Conservation (phyloP, 257 asterid species). For the Jasminum sambac region DNA sequence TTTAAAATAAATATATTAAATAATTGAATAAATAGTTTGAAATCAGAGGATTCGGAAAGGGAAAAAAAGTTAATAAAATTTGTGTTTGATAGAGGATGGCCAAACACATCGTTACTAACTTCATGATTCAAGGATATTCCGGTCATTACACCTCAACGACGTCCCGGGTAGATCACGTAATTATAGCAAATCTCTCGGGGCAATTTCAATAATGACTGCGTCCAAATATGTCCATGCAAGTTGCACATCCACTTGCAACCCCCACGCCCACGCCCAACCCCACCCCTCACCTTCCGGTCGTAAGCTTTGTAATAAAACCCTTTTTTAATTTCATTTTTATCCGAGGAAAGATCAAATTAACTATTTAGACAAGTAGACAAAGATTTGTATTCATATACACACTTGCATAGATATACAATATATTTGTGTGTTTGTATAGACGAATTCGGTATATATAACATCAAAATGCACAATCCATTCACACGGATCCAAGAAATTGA, state of each 20-base stretch:
- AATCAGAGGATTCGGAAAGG: too few species aligned
- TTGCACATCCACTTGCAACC: slow-evolving; percentile 72
- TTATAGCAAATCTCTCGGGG: slow-evolving; percentile 23
- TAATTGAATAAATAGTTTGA: too few species aligned
- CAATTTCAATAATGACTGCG: slow-evolving; percentile 25
- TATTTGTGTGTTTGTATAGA: not conserved
- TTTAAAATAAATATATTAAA: too few species aligned
- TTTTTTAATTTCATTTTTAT: slow-evolving; percentile 12
- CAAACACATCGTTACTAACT: too few species aligned
- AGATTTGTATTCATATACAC: slow-evolving; percentile 1
- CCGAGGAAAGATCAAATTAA: slow-evolving; percentile 30
- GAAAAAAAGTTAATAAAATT: too few species aligned
- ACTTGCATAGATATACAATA: not conserved
- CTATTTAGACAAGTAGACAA: slow-evolving; percentile 34
- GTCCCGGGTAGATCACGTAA: slow-evolving; percentile 34
- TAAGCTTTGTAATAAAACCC: not conserved
- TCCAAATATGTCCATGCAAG: slow-evolving; percentile 48
- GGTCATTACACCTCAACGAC: slow-evolving; percentile 9
- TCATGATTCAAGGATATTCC: slow-evolving; percentile 13
- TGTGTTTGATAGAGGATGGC: too few species aligned
- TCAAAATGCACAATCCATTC: slow-evolving; percentile 5
- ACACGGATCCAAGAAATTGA: not conserved
- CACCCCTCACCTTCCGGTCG: not conserved
- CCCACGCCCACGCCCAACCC: slow-evolving; percentile 13
- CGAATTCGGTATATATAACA: slow-evolving; percentile 7